Percentiles rank a stretch among this genome's conserved stretches.
These are phyloP conservation scores for Debaryomyces hansenii DNA, from an alignment of 805 yeast genomes.

Conservation along the genomic window DNA sequence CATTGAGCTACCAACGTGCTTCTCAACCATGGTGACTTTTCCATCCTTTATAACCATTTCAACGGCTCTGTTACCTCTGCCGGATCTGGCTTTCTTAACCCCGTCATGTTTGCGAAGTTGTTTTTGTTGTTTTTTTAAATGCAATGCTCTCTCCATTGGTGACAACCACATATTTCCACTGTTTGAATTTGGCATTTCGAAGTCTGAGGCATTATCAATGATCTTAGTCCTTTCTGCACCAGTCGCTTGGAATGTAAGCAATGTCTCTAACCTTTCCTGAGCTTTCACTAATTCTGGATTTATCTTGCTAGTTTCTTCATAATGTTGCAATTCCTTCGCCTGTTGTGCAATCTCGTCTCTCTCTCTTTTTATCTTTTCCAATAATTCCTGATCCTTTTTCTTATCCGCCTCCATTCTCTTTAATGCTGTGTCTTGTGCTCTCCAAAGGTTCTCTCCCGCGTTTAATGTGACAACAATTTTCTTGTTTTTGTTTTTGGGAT, in stretches of 20 bases:
- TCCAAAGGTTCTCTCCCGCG: conserved; percentile 63
- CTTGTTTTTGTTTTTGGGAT: conserved; percentile 34
- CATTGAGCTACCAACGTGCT: conserved; percentile 10
- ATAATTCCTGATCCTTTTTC: conserved; percentile 21
- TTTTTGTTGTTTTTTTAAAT: conserved; percentile 82
- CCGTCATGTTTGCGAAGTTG: conserved; percentile 64
- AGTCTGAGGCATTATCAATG: conserved; percentile 91
- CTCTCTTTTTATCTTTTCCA: conserved; percentile 19
- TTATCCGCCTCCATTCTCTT: conserved; percentile 53
- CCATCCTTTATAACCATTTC: conserved; percentile 81
- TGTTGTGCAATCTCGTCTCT: conserved; percentile 40
- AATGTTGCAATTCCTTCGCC: conserved; percentile 38
- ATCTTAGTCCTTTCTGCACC: conserved; percentile 89
- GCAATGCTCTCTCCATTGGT: conserved; percentile 80
- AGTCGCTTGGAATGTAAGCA: conserved; percentile 78
- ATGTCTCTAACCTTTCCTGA: conserved; percentile 66
- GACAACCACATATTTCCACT: conserved; percentile 78
- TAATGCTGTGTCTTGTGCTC: conserved; percentile 66
- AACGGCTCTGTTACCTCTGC: conserved; percentile 72
- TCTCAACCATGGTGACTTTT: conserved; percentile 66
- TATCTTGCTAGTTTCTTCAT: conserved; percentile 37
- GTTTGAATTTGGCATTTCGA: conserved; percentile 55
- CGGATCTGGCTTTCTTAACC: conserved; percentile 56
- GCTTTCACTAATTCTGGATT: conserved; percentile 69
- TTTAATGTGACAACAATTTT: conserved; percentile 55